Base-by-base conservation (phyloP, 305 asterid species). In the Solanum hybrid region DNA sequence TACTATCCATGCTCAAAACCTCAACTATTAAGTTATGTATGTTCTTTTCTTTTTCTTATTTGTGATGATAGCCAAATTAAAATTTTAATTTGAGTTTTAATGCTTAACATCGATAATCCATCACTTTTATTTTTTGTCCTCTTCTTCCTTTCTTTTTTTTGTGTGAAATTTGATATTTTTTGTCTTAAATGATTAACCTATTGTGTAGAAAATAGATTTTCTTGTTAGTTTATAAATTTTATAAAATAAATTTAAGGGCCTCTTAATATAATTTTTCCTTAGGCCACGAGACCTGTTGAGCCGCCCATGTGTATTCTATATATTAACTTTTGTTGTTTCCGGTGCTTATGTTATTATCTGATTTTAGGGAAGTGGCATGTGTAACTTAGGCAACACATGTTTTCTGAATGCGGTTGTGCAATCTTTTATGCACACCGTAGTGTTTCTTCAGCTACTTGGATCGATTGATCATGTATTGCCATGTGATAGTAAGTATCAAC, bases 341-440 rank as follows among this genome's bases (percentile, higher is more conserved):
- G 22, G 6, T 71, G 24, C 56, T 73, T 81, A 24, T 27, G 34
- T 86, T 4, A 80, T 82, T 90, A n/a, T 89, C 87, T 80, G 7
- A 42, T 91, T 64, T 85, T 92, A 97, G 98, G 98, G 98, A 51
- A 94, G 95, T 17, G 98, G 98, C 35, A 90, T 96, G 87, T 91
- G 77, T 35, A 97, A 94, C 93, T 91, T 97, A 81, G 97, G 98
- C 27, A 97, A 96, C 86, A 94, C 98, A n/a, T 97, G 98, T 94
- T 96, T 95, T 89, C 90, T 97, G 42, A 97, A 97, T 90, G 92
- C 95, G 6, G 94, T 97, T 76, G 88, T 96, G 93, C 98, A 97
- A 91, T 95, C 98, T 91, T 93, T 95, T 90, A 91, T 94, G 38
- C 96, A 97, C 91, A 93, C 96, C 0, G 97, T 95, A 35, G 97